A percentile compares a stretch with the other conserved stretches of the same genome.
These are phyloP conservation scores for Trichoderma erinaceum DNA, from an alignment of 495 filamentous ascomycete species.

Conservation along the genomic window DNA sequence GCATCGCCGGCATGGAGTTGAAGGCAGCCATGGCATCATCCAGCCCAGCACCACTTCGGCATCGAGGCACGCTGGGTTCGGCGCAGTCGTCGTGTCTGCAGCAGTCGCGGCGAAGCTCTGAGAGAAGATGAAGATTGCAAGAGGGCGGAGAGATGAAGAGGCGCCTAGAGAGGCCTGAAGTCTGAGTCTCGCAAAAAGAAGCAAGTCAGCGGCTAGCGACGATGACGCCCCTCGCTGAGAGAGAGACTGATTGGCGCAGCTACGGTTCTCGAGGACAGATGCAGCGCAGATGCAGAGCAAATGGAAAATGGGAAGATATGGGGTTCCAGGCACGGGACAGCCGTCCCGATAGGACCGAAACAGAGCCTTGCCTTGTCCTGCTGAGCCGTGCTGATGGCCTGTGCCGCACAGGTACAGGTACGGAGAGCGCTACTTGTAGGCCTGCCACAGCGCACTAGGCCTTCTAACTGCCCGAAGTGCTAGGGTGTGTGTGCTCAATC, in stretches of 20 bases:
- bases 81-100: not conserved
- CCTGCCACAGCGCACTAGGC: too few species aligned
- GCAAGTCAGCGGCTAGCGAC: not conserved
- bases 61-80: not conserved
- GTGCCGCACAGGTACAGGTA: not conserved
- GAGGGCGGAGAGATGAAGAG: not conserved
- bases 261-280: not conserved
- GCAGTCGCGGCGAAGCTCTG: not conserved
- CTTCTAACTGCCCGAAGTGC: too few species aligned
- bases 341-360: conserved; percentile 1
- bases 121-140: not conserved
- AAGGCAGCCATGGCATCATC: conserved; percentile 46
- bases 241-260: not conserved
- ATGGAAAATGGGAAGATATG: not conserved
- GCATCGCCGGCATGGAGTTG: conserved; percentile 41
- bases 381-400: not conserved
- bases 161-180: not conserved
- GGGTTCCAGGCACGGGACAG: conserved; percentile 10
- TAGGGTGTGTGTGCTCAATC: not conserved
- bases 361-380: not conserved
- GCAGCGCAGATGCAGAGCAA: not conserved
- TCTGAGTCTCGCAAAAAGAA: not conserved
- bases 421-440: too few species aligned
- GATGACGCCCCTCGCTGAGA: not conserved
- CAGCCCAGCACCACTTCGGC: conserved; percentile 7